phyloP scores from a whole-genome alignment of 345 rosid species.

The Populus pruinosa region DNA sequence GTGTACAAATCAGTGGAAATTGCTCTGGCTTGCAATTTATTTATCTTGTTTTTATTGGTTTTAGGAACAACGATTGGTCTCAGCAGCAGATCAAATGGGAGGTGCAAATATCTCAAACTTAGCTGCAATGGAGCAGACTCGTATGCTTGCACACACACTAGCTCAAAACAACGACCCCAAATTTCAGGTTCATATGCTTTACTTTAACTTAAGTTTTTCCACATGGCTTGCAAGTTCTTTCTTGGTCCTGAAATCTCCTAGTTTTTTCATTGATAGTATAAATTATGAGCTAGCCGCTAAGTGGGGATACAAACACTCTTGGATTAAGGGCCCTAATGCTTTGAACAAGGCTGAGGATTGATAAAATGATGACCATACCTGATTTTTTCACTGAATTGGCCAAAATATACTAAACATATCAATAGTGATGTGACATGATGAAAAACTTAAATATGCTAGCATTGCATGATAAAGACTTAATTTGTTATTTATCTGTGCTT shows the following conservation, averaged over 20 bases:
- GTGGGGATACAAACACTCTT: background rate
- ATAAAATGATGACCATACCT: background rate
- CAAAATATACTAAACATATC: background rate
- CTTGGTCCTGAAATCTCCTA: background rate
- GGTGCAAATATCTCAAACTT: constrained; percentile 53
- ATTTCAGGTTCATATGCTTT: constrained; percentile 66
- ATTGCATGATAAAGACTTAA: background rate
- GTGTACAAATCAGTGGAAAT: background rate
- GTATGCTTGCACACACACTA: constrained; percentile 87
- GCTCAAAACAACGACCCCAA: constrained; percentile 89
- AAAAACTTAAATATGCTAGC: background rate
- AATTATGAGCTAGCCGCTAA: background rate
- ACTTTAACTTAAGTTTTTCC: background rate
- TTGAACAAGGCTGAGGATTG: background rate
- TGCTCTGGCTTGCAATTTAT: background rate
- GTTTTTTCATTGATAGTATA: background rate
- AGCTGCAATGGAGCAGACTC: constrained; percentile 97
- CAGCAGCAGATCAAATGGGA: constrained; percentile 57
- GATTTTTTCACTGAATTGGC: background rate
- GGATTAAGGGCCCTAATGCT: background rate
- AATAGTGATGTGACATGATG: background rate
- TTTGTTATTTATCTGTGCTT: background rate
- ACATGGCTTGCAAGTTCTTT: constrained; percentile 1
- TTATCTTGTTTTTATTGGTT: constrained; percentile 14
- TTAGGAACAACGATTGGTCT: constrained; percentile 68